Evolutionary conservation across 768 basidiomycete species (phyloP).

Genomic region (Brasilioporus rufonigricans): DNA sequence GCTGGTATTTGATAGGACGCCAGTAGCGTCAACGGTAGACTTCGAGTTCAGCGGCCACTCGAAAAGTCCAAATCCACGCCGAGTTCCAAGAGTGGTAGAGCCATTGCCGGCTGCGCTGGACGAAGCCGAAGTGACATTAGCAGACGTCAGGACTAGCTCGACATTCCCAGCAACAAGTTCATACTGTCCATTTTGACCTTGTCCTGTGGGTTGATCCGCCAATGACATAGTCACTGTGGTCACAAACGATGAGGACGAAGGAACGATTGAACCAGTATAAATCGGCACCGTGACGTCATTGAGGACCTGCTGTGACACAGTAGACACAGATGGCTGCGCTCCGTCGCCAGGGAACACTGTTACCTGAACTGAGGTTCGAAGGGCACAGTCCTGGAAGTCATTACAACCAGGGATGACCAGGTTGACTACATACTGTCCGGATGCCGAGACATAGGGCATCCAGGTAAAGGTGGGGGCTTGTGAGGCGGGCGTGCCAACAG

Average conservation of each 20-base stretch:
- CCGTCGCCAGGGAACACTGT: slow-evolving; percentile 77
- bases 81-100: slow-evolving; percentile 34
- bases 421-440: slow-evolving; percentile 83
- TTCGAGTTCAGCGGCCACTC: slow-evolving; percentile 72
- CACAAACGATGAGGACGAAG: slow-evolving; percentile 67
- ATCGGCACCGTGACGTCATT: slow-evolving; percentile 60
- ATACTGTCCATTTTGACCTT: slow-evolving; percentile 65
- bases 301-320: slow-evolving; percentile 68
- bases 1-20: slow-evolving; percentile 61
- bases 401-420: slow-evolving; percentile 86
- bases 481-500: slow-evolving; percentile 58
- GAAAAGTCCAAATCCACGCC: slow-evolving; percentile 76
- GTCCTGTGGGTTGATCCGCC: slow-evolving; percentile 59
- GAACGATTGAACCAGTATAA: slow-evolving; percentile 83
- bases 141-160: slow-evolving; percentile 72
- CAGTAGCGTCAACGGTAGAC: slow-evolving; percentile 53
- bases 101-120: slow-evolving; percentile 28
- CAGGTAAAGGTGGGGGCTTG: slow-evolving; percentile 82
- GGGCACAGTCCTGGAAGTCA: slow-evolving; percentile 72
- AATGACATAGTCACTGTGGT: slow-evolving; percentile 76
- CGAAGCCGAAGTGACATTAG: slow-evolving; percentile 40
- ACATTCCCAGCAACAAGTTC: slow-evolving; percentile 84
- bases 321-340: slow-evolving; percentile 62
- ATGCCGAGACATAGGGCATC: slow-evolving; percentile 88
- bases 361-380: slow-evolving; percentile 79